phyloP scores from a whole-genome alignment of 2,329 filamentous ascomycete genomes.

The Rhytidhysteron rufulum region DNA sequence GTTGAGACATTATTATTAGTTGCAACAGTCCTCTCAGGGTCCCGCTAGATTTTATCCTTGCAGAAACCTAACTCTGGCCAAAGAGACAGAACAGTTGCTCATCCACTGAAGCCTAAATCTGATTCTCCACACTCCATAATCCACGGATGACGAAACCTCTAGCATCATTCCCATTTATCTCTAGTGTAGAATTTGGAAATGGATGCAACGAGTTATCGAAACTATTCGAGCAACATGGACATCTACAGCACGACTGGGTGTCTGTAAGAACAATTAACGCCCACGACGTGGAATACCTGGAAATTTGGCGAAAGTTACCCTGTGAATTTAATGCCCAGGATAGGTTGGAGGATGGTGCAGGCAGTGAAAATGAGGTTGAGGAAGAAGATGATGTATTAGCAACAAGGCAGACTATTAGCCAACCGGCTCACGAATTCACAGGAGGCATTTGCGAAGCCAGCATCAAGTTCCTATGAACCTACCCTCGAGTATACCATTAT shows the following conservation, averaged over 20 bases:
- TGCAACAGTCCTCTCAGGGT: too few species aligned
- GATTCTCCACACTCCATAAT: neutral
- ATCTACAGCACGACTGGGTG: constrained; percentile 20
- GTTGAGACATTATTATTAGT: too few species aligned
- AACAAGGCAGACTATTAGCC: neutral
- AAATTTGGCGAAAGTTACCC: constrained; percentile 18
- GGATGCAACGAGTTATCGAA: constrained; percentile 19
- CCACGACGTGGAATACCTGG: constrained; percentile 13
- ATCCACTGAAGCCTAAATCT: neutral
- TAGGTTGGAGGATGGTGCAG: constrained; percentile 3
- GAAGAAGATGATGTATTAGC: constrained; percentile 19
- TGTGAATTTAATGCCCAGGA: neutral
- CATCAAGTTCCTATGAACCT: neutral
- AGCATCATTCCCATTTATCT: constrained; percentile 25
- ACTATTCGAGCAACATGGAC: constrained; percentile 11
- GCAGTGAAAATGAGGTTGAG: constrained; percentile 5
- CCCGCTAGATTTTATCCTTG: too few species aligned
- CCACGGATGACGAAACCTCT: constrained; percentile 5
- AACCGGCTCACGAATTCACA: constrained; percentile 2
- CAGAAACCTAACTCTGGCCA: too few species aligned
- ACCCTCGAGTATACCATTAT: constrained; percentile 39
- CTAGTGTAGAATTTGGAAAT: constrained; percentile 21
- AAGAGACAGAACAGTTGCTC: neutral
- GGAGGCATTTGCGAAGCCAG: constrained; percentile 12
- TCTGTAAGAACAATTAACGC: constrained; percentile 15